Evolutionary conservation across 2,329 filamentous ascomycete genomes (phyloP).

Genomic region (Alternaria solani): DNA sequence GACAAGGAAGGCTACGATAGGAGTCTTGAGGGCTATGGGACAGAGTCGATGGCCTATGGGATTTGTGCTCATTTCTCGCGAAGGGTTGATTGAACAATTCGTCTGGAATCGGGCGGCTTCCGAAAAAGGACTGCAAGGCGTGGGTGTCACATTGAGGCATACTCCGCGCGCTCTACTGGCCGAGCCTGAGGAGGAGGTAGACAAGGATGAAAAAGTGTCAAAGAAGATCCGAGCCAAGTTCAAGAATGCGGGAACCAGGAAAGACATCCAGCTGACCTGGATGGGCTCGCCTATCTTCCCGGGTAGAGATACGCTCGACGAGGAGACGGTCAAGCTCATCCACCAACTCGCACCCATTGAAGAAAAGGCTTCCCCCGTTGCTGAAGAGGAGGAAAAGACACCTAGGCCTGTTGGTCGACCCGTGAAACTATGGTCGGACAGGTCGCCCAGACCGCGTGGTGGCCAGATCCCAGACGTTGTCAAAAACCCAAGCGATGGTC

Average conservation of each 20-base stretch:
- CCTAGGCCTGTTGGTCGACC: slow-evolving; percentile 11
- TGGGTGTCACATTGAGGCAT: slow-evolving; percentile 48
- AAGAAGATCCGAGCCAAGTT: slow-evolving; percentile 20
- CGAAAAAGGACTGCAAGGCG: slow-evolving; percentile 67
- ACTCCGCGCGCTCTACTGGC: slow-evolving; percentile 26
- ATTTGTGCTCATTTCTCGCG: slow-evolving; percentile 68
- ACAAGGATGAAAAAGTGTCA: slow-evolving; percentile 9
- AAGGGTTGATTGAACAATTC: slow-evolving; percentile 71
- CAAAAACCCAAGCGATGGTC: not conserved
- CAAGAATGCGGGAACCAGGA: slow-evolving; percentile 32
- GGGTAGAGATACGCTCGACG: slow-evolving; percentile 31
- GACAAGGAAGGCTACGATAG: slow-evolving; percentile 75
- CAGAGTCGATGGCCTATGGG: slow-evolving; percentile 75
- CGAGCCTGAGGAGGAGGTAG: slow-evolving; percentile 9
- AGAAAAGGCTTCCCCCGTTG: not conserved
- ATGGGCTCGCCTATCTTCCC: slow-evolving; percentile 48
- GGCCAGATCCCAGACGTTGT: not conserved
- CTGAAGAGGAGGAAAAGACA: not conserved
- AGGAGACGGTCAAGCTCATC: slow-evolving; percentile 31
- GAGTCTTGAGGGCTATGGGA: slow-evolving; percentile 75
- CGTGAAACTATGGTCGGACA: not conserved
- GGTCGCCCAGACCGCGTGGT: slow-evolving; percentile 6
- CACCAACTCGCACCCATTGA: not conserved
- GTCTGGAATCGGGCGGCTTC: slow-evolving; percentile 75
- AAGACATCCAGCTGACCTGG: slow-evolving; percentile 50